phyloP scores from a whole-genome alignment of 768 basidiomycete genomes.

The Mycena maculata region DNA sequence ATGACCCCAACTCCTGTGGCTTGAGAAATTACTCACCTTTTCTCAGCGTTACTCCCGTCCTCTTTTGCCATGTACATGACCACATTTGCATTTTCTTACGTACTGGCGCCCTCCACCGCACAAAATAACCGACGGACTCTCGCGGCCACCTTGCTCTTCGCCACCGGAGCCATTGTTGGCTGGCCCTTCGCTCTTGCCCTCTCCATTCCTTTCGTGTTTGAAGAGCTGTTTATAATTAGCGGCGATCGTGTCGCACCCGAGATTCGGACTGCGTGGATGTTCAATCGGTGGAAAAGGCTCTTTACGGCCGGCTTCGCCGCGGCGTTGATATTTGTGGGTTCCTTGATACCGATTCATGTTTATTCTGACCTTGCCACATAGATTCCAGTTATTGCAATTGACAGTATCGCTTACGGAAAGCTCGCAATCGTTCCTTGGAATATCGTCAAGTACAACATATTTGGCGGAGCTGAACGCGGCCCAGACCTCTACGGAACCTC shows the following conservation, averaged over 20 bases:
- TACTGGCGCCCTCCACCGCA: slow-evolving; percentile 67
- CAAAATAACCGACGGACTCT: slow-evolving; percentile 67
- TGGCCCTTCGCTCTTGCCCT: slow-evolving; percentile 97
- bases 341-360: neutral
- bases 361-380: slow-evolving; percentile 44
- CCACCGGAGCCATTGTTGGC: slow-evolving; percentile 87
- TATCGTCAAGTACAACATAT: slow-evolving; percentile 93
- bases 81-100: slow-evolving; percentile 81
- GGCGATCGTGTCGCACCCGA: slow-evolving; percentile 69
- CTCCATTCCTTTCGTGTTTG: slow-evolving; percentile 88
- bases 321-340: slow-evolving; percentile 70
- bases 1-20: slow-evolving; percentile 33
- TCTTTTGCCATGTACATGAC: slow-evolving; percentile 95
- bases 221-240: slow-evolving; percentile 86
- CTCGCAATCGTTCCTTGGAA: slow-evolving; percentile 90
- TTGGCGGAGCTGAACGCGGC: slow-evolving; percentile 81
- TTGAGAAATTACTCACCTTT: slow-evolving; percentile 21
- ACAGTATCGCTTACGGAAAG: slow-evolving; percentile 88
- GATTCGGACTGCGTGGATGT: slow-evolving; percentile 63
- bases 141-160: slow-evolving; percentile 76
- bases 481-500: slow-evolving; percentile 95
- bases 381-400: slow-evolving; percentile 87
- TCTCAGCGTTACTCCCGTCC: slow-evolving; percentile 90
- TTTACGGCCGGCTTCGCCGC: slow-evolving; percentile 65
- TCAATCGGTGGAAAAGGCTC: slow-evolving; percentile 70